A percentile compares a stretch with the other conserved stretches of the same genome.
Conservation (phyloP, 352 stramenopile genomes). For the Pythium plurisporium region DNA sequence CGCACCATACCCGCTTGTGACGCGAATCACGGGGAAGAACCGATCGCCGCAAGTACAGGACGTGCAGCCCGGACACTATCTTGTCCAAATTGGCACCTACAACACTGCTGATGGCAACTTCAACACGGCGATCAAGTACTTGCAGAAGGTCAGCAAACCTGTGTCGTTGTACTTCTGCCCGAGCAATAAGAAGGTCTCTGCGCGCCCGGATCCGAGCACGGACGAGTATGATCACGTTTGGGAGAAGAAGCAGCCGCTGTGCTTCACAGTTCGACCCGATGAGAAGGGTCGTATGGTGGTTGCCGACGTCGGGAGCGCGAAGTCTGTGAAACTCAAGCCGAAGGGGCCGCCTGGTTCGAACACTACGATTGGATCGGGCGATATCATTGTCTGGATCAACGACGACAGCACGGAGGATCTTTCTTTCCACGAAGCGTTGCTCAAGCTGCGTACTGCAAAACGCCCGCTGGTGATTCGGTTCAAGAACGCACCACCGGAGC, state of each 20-base stretch:
- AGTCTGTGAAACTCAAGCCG: conserved; percentile 83
- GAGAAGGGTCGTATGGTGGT: conserved; percentile 67
- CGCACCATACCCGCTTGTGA: conserved; percentile 81
- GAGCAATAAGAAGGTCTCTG: conserved; percentile 73
- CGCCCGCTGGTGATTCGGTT: conserved; percentile 81
- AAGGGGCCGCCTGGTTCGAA: conserved; percentile 44
- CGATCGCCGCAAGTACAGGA: conserved; percentile 83
- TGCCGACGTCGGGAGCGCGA: conserved; percentile 75
- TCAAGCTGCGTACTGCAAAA: conserved; percentile 82
- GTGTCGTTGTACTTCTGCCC: conserved; percentile 83
- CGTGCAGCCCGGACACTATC: conserved; percentile 82
- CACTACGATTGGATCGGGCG: conserved; percentile 47
- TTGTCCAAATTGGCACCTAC: conserved; percentile 84
- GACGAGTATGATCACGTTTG: conserved; percentile 87
- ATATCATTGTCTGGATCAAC: conserved; percentile 81
- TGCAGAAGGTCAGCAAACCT: conserved; percentile 84
- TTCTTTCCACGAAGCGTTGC: conserved; percentile 77
- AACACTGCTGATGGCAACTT: conserved; percentile 83
- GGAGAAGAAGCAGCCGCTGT: conserved; percentile 87
- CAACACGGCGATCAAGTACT: conserved; percentile 86
- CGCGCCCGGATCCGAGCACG: conserved; percentile 50
- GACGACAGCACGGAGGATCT: conserved; percentile 68
- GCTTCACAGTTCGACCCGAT: conserved; percentile 74
- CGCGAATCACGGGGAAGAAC: conserved; percentile 86
- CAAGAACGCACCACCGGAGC: conserved; percentile 58